These are phyloP conservation scores for Laburnicola sp. DNA, from an alignment of 2,329 filamentous ascomycete species.

Conservation along the genomic window DNA sequence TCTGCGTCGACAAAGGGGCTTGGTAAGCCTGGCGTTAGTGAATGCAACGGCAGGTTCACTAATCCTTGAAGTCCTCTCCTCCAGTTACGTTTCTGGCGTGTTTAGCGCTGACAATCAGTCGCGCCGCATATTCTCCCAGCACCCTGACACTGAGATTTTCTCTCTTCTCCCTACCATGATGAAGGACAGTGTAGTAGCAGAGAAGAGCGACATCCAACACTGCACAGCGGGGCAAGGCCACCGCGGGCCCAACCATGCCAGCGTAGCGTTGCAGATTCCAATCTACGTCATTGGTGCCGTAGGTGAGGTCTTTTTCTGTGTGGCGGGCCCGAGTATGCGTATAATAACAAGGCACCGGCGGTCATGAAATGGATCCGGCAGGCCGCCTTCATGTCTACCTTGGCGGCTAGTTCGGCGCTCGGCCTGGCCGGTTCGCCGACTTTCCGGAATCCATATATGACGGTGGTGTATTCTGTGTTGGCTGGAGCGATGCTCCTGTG, in stretches of 20 bases:
- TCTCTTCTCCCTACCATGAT: no score
- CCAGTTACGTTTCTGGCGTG: no score
- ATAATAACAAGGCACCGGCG: conserved; percentile 43
- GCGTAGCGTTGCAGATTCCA: conserved; percentile 43
- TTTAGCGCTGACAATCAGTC: no score
- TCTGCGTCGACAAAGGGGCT: no score
- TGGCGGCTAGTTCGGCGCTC: conserved; percentile 20
- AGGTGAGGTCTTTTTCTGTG: conserved; percentile 46
- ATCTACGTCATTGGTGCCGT: conserved; percentile 41
- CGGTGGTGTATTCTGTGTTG: neutral
- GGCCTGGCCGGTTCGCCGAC: conserved; percentile 13
- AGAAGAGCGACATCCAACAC: no score
- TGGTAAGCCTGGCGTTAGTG: no score
- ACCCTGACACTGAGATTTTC: no score
- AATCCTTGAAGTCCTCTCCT: no score
- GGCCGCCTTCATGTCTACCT: conserved; percentile 23
- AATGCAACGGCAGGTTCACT: no score
- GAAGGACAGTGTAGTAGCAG: no score
- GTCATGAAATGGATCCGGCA: conserved; percentile 40
- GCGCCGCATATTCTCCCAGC: no score
- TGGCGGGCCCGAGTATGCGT: conserved; percentile 47
- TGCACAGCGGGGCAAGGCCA: conserved; percentile 27
- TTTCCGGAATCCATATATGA: neutral
- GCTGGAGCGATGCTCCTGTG: neutral
- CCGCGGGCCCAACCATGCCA: conserved; percentile 38